These are phyloP conservation scores for Hirschioporus abietinus DNA, from an alignment of 768 basidiomycete genomes.

Conservation along the genomic window DNA sequence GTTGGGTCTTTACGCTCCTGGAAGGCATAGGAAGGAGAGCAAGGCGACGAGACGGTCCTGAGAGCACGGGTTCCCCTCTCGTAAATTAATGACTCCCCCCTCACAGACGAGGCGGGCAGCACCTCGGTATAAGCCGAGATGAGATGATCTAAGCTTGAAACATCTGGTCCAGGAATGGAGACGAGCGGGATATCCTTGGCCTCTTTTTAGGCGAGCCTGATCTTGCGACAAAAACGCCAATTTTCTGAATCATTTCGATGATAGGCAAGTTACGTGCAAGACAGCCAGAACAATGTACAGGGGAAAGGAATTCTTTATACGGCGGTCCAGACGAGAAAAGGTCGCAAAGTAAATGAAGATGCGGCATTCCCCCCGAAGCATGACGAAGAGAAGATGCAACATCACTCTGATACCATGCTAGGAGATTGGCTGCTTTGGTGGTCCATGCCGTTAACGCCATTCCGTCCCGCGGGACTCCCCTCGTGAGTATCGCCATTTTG, in stretches of 20 bases:
- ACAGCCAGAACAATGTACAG: slow-evolving; percentile 1
- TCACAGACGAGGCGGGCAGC: not conserved
- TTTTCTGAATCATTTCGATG: not conserved
- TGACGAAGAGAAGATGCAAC: not conserved
- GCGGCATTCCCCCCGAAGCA: not conserved
- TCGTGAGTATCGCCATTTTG: not conserved
- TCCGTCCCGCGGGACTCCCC: not conserved
- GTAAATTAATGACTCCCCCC: not conserved
- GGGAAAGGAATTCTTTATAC: not conserved
- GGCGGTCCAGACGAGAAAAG: not conserved
- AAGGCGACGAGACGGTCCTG: not conserved
- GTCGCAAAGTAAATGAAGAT: slow-evolving; percentile 1
- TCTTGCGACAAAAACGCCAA: not conserved
- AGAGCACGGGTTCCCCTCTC: not conserved
- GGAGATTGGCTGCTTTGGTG: not conserved
- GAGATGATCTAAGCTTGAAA: slow-evolving; percentile 1
- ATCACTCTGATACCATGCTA: not conserved
- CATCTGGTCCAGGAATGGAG: not conserved
- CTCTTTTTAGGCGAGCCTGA: not conserved
- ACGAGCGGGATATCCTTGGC: not conserved
- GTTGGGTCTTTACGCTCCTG: not conserved
- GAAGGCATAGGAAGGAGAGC: not conserved
- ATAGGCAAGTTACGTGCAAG: not conserved
- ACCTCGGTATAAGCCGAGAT: not conserved
- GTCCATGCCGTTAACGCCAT: not conserved